Percentiles rank a stretch among this genome's conserved stretches.
These are phyloP conservation scores for Rhizopus stolonifer DNA, from an alignment of 371 early-diverging fungal genomes.

Conservation along the genomic window DNA sequence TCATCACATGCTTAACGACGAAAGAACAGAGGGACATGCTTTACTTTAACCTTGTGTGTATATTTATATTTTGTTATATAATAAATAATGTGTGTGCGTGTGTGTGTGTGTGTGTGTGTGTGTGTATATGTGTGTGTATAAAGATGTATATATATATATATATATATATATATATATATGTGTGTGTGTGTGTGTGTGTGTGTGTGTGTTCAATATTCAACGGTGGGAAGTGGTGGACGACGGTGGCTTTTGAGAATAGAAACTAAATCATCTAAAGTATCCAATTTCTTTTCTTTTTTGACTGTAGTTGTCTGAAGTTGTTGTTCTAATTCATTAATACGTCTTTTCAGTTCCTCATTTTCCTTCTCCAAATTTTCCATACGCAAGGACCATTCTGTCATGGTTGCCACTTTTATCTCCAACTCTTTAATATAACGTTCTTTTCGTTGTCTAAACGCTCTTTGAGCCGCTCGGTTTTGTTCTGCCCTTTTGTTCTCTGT, in stretches of 20 bases:
- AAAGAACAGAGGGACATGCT: slow-evolving; percentile 22
- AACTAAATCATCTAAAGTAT: slow-evolving; percentile 20
- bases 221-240: slow-evolving; percentile 21
- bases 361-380: slow-evolving; percentile 35
- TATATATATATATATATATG: not conserved
- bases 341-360: slow-evolving; percentile 30
- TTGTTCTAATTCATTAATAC: slow-evolving; percentile 24
- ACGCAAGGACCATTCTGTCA: slow-evolving; percentile 33
- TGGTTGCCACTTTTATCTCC: slow-evolving; percentile 53
- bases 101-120: slow-evolving; percentile 9
- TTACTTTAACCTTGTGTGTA: slow-evolving; percentile 9
- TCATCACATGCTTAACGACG: not conserved
- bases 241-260: slow-evolving; percentile 24
- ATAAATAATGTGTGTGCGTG: not conserved
- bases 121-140: slow-evolving; percentile 2
- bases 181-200: slow-evolving; percentile 12
- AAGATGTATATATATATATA: not conserved
- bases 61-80: not conserved
- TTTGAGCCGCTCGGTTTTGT: slow-evolving; percentile 71
- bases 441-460: slow-evolving; percentile 74
- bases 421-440: slow-evolving; percentile 67
- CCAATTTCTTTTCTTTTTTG: slow-evolving; percentile 21
- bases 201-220: too few species aligned
- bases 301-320: not conserved
- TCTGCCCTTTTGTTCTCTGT: slow-evolving; percentile 50